A percentile compares a stretch with the other conserved stretches of the same genome.
Evolutionary conservation across 106 monocot species (phyloP).

Genomic region (Phalaenopsis equestris): DNA sequence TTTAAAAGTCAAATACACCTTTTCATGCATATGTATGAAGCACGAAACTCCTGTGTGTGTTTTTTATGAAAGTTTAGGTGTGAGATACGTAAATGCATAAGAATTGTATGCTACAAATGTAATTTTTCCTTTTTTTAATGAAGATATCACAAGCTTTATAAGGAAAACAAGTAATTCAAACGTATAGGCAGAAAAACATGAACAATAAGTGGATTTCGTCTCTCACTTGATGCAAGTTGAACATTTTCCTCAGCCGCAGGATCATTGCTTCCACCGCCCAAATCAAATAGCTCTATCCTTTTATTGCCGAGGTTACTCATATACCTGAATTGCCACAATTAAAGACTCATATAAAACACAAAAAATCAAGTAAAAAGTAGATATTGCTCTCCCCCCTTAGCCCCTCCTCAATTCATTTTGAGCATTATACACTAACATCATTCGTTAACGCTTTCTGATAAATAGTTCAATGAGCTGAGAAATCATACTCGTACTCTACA

Average conservation of each 20-base stretch:
- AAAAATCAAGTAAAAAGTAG: neutral
- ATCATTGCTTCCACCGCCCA: constrained; percentile 65
- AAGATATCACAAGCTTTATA: neutral
- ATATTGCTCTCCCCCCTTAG: neutral
- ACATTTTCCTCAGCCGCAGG: constrained; percentile 63
- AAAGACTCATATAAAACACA: neutral
- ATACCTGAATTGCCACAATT: constrained; percentile 38
- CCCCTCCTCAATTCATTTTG: neutral
- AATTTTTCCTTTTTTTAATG: no score
- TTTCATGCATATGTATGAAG: no score
- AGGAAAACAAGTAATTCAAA: neutral
- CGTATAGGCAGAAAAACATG: neutral
- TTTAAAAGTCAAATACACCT: no score
- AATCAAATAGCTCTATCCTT: constrained; percentile 93
- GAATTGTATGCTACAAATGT: no score
- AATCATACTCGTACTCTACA: neutral
- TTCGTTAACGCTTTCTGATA: neutral
- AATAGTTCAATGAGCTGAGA: neutral
- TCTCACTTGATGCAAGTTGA: constrained; percentile 82
- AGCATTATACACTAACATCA: neutral
- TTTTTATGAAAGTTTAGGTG: no score
- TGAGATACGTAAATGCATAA: no score
- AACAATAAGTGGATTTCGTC: neutral
- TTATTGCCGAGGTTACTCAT: constrained; percentile 93
- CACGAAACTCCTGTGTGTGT: no score